Conservation (phyloP, 805 yeast genomes). For the Zygoascus bituminiphila region DNA sequence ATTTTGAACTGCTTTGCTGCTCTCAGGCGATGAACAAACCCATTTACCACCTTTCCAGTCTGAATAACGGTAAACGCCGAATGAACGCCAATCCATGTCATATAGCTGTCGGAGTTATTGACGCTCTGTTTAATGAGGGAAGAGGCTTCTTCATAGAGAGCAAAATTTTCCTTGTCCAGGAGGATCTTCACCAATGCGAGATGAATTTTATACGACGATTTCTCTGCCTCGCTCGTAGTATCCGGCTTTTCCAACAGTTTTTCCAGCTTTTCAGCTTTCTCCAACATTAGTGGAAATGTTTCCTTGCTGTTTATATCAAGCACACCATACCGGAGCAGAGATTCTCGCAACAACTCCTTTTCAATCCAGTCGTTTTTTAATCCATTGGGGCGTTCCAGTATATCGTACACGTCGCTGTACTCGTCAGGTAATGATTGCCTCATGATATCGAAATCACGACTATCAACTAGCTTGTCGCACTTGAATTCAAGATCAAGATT, state of each 20-base stretch:
- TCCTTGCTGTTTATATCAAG: slow-evolving; percentile 6
- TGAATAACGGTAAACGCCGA: slow-evolving; percentile 22
- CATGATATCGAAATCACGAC: slow-evolving; percentile 49
- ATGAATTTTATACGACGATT: slow-evolving; percentile 27
- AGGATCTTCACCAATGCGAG: slow-evolving; percentile 14
- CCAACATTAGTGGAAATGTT: slow-evolving; percentile 10
- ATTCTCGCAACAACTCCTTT: slow-evolving; percentile 29
- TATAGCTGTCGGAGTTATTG: background rate
- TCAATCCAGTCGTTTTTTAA: slow-evolving; percentile 27
- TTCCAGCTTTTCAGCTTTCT: background rate
- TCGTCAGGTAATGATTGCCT: slow-evolving; percentile 32
- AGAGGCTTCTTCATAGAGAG: slow-evolving; percentile 2
- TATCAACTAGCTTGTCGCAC: slow-evolving; percentile 34
- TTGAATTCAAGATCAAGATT: slow-evolving; percentile 8
- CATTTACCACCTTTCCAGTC: slow-evolving; percentile 16
- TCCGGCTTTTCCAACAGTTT: slow-evolving; percentile 15
- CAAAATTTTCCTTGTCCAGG: slow-evolving; percentile 1
- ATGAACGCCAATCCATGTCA: slow-evolving; percentile 24
- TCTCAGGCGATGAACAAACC: slow-evolving; percentile 11
- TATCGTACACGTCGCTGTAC: background rate
- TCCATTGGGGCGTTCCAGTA: background rate
- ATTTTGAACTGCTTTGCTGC: slow-evolving; percentile 13
- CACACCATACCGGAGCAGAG: slow-evolving; percentile 18
- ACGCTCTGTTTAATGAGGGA: background rate
- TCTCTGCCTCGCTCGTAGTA: slow-evolving; percentile 29